Evolutionary conservation across 371 early-diverging fungal species (phyloP), one percentile per base, ranked within the genome.

Genomic region (Coemansia sp.): DNA sequence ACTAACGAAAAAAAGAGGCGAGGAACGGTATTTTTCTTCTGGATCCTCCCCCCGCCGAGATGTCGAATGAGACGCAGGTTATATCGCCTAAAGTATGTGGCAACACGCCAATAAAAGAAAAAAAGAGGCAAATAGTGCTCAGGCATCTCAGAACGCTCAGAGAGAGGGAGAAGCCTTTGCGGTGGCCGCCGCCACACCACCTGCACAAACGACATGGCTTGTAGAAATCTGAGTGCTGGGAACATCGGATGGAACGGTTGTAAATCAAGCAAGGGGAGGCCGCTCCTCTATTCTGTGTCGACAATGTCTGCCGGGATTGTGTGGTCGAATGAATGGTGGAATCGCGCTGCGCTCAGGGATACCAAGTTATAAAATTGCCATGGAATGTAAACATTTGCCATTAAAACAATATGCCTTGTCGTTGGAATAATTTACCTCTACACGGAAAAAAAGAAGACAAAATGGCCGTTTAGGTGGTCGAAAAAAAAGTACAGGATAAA

Each of bases 211-310:
- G 34, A 36, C 45, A 59, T 58, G 45, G 62, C 62, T 62, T 62
- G 62, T 62, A 43, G 62, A 14, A 59, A 59, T 35, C 42, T 60
- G 45, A 20, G 61, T 31, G 59, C 59, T 35, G 36, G 36, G 35
- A 40, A 42, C 30, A 43, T 47, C 16, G 20, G 20, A 6, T 13
- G 7, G 3, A 11, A 4, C 16, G 16, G 11, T 31, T 34, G 8
- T n/a, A 36, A 53, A 35, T 36, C 38, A 38, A 35, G 53, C 36
- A 35, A 16, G 34, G 38, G 10, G 5, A 38, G 38, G 38, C 4
- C 16, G 35, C 34, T 14, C 43, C 16, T 43, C 43, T 52, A 8
- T 52, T 4, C 16, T 20, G 14, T 11, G 4, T 13, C 41, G 41
- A 55, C 40, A 55, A 41, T 41, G 53, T 35, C 32, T 26, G 9